Conservation (phyloP, 2,329 filamentous ascomycete species). For the Cadophora sp. region DNA sequence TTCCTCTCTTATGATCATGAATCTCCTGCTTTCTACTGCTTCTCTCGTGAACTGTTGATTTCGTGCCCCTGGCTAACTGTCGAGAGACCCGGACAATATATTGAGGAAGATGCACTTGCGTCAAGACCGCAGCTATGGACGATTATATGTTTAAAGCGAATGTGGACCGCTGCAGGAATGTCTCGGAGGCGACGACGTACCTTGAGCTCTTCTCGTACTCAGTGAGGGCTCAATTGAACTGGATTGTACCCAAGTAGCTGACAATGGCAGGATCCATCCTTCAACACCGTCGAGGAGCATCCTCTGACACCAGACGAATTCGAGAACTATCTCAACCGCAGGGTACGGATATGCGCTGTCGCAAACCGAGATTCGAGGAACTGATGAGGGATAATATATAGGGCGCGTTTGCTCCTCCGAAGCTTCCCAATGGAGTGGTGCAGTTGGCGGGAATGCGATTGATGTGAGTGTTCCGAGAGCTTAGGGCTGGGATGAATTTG, state of each 20-base stretch:
- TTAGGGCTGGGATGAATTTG: slow-evolving; percentile 4
- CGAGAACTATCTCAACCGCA: slow-evolving; percentile 44
- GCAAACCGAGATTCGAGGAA: slow-evolving; percentile 25
- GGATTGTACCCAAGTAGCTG: slow-evolving; percentile 6
- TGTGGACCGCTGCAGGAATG: slow-evolving; percentile 39
- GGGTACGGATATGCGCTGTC: slow-evolving; percentile 35
- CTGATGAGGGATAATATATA: slow-evolving; percentile 23
- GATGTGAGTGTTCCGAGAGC: slow-evolving; percentile 31
- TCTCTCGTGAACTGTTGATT: not conserved
- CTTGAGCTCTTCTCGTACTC: slow-evolving; percentile 46
- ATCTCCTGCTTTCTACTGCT: not conserved
- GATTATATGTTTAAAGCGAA: slow-evolving; percentile 46
- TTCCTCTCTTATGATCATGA: not conserved
- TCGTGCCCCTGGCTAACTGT: not conserved
- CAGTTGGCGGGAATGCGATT: slow-evolving; percentile 35
- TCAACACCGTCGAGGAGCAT: slow-evolving; percentile 44
- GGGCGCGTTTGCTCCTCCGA: slow-evolving; percentile 42
- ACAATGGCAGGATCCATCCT: slow-evolving; percentile 40
- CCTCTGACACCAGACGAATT: slow-evolving; percentile 44
- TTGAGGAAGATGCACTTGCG: slow-evolving; percentile 14
- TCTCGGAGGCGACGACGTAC: slow-evolving; percentile 42
- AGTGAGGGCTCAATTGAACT: slow-evolving; percentile 31
- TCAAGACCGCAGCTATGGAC: slow-evolving; percentile 39
- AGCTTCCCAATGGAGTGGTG: slow-evolving; percentile 37
- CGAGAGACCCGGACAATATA: not conserved